Evolutionary conservation across 2,329 filamentous ascomycete genomes (phyloP), one percentile per base, ranked within the genome.

Genomic region (Lasiodiplodia sp.): DNA sequence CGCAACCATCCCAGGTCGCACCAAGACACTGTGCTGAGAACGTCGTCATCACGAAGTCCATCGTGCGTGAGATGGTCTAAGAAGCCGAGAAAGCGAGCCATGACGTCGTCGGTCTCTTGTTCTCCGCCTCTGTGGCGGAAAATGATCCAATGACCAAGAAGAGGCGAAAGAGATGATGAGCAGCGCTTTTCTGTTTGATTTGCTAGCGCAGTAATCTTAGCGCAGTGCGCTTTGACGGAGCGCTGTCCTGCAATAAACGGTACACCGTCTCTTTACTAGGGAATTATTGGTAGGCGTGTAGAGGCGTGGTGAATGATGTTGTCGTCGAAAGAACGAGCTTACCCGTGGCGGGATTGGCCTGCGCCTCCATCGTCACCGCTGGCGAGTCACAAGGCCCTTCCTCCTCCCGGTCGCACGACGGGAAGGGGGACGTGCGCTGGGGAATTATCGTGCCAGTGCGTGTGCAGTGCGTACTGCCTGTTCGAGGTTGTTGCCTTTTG

Each of bases 351-450:
- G 57, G 57, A 25, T 47, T 25, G 38, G 37, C 38, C 37, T 28
- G 57, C 57, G 57, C 57, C 57, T 38, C 57, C 23, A 47, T 47
- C 57, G 57, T 60, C 57, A 60, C 57, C 57, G 57, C 23, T 4
- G 37, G 57, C 57, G 38, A 38, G 57, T 60, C 57, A 60, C 57
- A 38, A 47, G 57, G 38, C 44, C 21, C 14, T 31, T 23, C 44
- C 11, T 23, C 7, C 25, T 44, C 16, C 40, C 40, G 14, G 40
- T 16, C 14, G 40, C 40, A 18, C 40, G 44, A 21, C 44, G 44
- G 44, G 44, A 11, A 40, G 18, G 7, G 44, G 44, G 44, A 21
- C 44, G 44, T 47, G 44, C 44, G 4, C 21, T 44, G 44, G 44
- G 7, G 44, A 14, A 21, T 47, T 47, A 18, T 21, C 44, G 21